Conservation (phyloP, 768 basidiomycete genomes). For the Calocybe cyanea region DNA sequence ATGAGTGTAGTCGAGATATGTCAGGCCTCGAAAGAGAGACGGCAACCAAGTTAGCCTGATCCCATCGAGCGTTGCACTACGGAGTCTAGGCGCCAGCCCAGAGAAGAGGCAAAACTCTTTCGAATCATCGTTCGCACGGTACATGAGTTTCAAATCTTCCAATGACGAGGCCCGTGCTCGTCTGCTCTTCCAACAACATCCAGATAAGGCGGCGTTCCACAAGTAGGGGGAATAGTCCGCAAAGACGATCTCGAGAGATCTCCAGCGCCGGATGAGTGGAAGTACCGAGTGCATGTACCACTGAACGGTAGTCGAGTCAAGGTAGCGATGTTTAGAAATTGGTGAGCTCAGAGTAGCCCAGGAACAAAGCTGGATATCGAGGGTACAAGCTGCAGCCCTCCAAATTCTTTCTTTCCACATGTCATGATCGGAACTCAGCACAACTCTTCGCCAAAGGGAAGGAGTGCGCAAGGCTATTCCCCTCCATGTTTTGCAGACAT, state of each 20-base stretch:
- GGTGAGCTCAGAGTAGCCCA: slow-evolving; percentile 24
- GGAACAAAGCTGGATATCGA: slow-evolving; percentile 54
- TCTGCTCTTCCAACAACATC: slow-evolving; percentile 36
- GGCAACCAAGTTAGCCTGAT: slow-evolving; percentile 62
- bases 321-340: slow-evolving; percentile 24
- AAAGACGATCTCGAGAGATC: slow-evolving; percentile 60
- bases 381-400: slow-evolving; percentile 56
- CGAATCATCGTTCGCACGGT: slow-evolving; percentile 65
- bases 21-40: slow-evolving; percentile 57
- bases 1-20: slow-evolving; percentile 66
- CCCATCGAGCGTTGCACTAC: slow-evolving; percentile 56
- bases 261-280: slow-evolving; percentile 51
- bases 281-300: slow-evolving; percentile 58
- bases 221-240: slow-evolving; percentile 54
- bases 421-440: slow-evolving; percentile 39
- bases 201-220: slow-evolving; percentile 65
- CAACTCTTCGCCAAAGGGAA: slow-evolving; percentile 60
- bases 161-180: slow-evolving; percentile 38
- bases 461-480: slow-evolving; percentile 57
- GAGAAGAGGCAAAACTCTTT: slow-evolving; percentile 64
- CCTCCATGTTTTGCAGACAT: slow-evolving; percentile 67
- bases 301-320: slow-evolving; percentile 47
- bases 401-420: slow-evolving; percentile 65
- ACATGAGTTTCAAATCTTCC: slow-evolving; percentile 53
- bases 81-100: slow-evolving; percentile 54